Evolutionary conservation across 129 eudicot species (phyloP), one percentile per base, ranked within the genome.

Genomic region (Rutidosis leptorrhynchoides): DNA sequence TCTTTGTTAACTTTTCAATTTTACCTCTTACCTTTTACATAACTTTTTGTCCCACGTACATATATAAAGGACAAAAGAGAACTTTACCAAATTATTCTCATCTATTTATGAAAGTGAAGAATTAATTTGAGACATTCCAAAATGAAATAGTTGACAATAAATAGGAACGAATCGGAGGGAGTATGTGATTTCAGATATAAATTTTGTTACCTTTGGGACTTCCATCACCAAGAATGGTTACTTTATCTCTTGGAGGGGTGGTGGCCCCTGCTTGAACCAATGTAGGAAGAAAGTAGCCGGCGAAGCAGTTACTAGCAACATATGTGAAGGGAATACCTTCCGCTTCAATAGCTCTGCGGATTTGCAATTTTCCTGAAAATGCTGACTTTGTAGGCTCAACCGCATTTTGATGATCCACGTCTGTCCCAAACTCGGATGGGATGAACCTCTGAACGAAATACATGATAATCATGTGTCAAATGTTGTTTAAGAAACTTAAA

Each of bases 381-480:
- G 83, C 54, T 0, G 89, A 80, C 49, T 82, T 78, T 9, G 85
- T 87, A 0, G 90, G 94, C 61, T 79, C 94, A 1, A 89, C 87
- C 0, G 94, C 87, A 21, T 66, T 26, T 1, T 68, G 53, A 15
- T 71, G 89, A 83, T 89, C 96, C 65, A 81, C 94, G 25, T 85
- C 96, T 14, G 74, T 79, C 6, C 94, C 94, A 64, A 89, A 89
- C 77, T 89, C 96, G 0, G 96, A 89, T 0, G 96, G 96, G n/a
- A 83, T 78, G 76, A 85, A 89, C 73, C 83, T 89, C 96, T 89
- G 57, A 23, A 69, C n/a, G 11, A 11, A 30, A 46, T 63, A 35
- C 25, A 53, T 14, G 7, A 40, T 27, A 45, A 6, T 25, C 49
- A 48, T 48, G 55, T 48, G 55, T 7, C 17, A 48, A 48, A 15